Percentiles rank a stretch among this genome's conserved stretches.
Evolutionary conservation across 371 early-diverging fungal genomes (phyloP).

Genomic region (Actinomortierella ambigua): DNA sequence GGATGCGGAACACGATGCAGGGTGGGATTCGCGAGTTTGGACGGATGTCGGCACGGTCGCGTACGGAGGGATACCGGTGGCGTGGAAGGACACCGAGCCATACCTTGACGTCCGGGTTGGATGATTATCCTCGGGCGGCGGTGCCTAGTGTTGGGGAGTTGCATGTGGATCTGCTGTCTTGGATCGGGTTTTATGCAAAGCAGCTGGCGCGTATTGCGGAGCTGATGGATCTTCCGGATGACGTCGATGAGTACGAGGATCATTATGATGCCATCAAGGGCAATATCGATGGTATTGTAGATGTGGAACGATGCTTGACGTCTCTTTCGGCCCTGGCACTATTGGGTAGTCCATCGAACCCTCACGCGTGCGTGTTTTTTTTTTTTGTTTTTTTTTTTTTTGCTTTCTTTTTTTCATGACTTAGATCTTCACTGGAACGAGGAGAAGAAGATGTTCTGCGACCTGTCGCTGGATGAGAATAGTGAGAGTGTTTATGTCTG

Average conservation of each 20-base stretch:
- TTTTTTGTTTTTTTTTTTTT: slow-evolving; percentile 4
- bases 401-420: slow-evolving; percentile 36
- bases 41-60: slow-evolving; percentile 48
- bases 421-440: slow-evolving; percentile 83
- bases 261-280: slow-evolving; percentile 57
- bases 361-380: no score
- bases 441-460: slow-evolving; percentile 75
- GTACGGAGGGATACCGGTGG: slow-evolving; percentile 86
- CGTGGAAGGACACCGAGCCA: slow-evolving; percentile 86
- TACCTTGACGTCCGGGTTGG: slow-evolving; percentile 91
- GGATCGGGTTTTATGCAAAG: slow-evolving; percentile 85
- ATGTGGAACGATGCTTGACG: neutral
- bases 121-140: slow-evolving; percentile 92
- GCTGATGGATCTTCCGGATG: slow-evolving; percentile 60
- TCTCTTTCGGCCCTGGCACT: neutral
- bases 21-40: slow-evolving; percentile 70
- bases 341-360: neutral
- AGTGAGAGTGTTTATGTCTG: slow-evolving; percentile 69
- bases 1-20: slow-evolving; percentile 83
- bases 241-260: slow-evolving; percentile 54
- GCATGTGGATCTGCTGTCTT: slow-evolving; percentile 89
- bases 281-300: slow-evolving; percentile 51
- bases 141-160: slow-evolving; percentile 81
- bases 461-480: slow-evolving; percentile 66
- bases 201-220: slow-evolving; percentile 72